Base-by-base conservation (phyloP, 176 grass and related monocot species). In the Zoysia japonica region DNA sequence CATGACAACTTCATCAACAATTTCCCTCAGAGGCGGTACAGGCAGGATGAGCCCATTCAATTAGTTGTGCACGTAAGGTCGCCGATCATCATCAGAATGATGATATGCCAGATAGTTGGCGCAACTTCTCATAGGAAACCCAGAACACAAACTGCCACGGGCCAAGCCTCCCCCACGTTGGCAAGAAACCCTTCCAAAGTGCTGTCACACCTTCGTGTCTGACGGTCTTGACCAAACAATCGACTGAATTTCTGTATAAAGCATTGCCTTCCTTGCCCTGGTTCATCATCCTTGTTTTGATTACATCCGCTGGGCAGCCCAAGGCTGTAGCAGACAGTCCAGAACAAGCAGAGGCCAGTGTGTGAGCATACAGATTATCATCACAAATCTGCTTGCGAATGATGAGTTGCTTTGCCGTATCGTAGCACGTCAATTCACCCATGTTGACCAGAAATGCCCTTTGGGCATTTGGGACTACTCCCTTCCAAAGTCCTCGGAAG, bases 71-170 rank as follows among this genome's bases (percentile, higher is more conserved):
- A 55, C 5, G 53, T 6, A 17, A 17, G 14, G 3, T 50, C 1
- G 40, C 17, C 47, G 28, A 5, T 14, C 51, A 15, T 15, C 5
- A 79, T 93, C 82, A 91, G 42, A 97, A 97, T 36, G 93, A 91
- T 2, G 93, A 85, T 76, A 97, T 85, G 65, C 93, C 93, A 61
- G 84, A 86, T 7, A 48, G 50, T 69, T 78, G 77, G 49, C 93
- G 68, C 55, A 97, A 61, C 68, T 87, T 93, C 65, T 97, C 88
- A 3, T 93, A 97, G 46, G 93, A 93, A 83, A 97, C 91, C 93
- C 93, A 97, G 70, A 97, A 97, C 39, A 91, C 91, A 87, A 97
- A 93, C 46, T 97, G 93, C 90, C 91, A 97, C 4, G 93, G 93
- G 7, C 93, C 93, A 28, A 97, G 88, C 79, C 93, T 88, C 9